phyloP scores from a whole-genome alignment of 441 rosid species.

The Cnidoscolus chayamansa region DNA sequence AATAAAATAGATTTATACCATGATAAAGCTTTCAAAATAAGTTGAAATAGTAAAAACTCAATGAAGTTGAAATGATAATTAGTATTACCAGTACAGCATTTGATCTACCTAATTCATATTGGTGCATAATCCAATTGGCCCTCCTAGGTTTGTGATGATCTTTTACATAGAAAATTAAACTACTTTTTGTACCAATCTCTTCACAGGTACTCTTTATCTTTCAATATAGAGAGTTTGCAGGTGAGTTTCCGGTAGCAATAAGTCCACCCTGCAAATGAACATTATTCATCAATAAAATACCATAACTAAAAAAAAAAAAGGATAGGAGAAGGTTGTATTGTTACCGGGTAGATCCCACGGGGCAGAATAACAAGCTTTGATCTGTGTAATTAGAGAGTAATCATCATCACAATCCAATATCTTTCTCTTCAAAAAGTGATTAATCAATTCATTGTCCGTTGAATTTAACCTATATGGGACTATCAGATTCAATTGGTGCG shows the following conservation, averaged over 20 bases:
- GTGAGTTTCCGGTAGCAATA: no score
- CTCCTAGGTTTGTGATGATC: neutral
- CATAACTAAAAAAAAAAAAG: neutral
- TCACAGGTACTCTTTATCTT: no score
- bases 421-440: constrained; percentile 23
- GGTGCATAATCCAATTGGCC: no score
- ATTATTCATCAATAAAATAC: neutral
- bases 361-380: constrained; percentile 39
- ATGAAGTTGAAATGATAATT: no score
- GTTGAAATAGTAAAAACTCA: no score
- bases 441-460: constrained; percentile 36
- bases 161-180: no score
- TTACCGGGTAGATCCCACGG: constrained; percentile 49
- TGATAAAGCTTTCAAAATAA: no score
- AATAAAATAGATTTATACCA: neutral
- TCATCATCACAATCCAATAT: constrained; percentile 4
- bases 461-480: constrained; percentile 45
- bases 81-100: no score
- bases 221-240: no score
- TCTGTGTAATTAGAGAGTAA: constrained; percentile 17
- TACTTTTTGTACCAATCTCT: no score
- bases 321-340: neutral
- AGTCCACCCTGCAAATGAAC: no score
- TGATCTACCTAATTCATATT: no score
- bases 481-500: neutral